A percentile compares a stretch with the other conserved stretches of the same genome.
Conservation (phyloP, 148 eudicot species). For the Rhododendron henanense region DNA sequence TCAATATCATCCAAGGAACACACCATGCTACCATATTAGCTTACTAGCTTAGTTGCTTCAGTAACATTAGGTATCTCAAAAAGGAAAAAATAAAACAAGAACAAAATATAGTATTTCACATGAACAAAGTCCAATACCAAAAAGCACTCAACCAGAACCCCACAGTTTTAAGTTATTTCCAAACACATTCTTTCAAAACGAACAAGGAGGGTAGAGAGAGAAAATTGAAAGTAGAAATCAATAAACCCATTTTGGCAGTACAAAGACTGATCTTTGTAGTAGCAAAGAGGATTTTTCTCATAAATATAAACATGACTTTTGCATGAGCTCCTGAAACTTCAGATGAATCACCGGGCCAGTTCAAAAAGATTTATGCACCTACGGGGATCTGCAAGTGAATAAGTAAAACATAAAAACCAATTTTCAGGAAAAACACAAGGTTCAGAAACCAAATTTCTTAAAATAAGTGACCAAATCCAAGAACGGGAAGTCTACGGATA, state of each 20-base stretch:
- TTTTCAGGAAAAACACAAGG: neutral
- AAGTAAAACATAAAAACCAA: conserved; percentile 1
- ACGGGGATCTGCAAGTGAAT: conserved; percentile 7
- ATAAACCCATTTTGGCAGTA: conserved; percentile 4
- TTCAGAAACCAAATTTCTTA: neutral
- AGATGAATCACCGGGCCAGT: conserved; percentile 8
- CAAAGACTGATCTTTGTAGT: neutral
- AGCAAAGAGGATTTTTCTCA: neutral
- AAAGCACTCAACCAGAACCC: neutral
- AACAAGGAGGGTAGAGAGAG: neutral
- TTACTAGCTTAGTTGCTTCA: neutral
- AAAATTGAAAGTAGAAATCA: neutral
- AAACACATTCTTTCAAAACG: neutral
- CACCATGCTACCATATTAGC: neutral
- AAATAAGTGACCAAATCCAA: neutral
- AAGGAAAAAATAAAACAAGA: neutral
- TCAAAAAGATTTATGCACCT: conserved; percentile 5
- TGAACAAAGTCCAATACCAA: neutral
- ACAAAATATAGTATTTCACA: neutral
- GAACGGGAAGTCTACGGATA: neutral
- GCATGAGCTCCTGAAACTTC: conserved; percentile 8
- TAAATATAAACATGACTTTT: neutral
- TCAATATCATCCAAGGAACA: neutral
- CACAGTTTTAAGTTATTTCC: neutral
- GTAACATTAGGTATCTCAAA: neutral